phyloP scores from a whole-genome alignment of 306 rosid species.

The Vicia villosa region DNA sequence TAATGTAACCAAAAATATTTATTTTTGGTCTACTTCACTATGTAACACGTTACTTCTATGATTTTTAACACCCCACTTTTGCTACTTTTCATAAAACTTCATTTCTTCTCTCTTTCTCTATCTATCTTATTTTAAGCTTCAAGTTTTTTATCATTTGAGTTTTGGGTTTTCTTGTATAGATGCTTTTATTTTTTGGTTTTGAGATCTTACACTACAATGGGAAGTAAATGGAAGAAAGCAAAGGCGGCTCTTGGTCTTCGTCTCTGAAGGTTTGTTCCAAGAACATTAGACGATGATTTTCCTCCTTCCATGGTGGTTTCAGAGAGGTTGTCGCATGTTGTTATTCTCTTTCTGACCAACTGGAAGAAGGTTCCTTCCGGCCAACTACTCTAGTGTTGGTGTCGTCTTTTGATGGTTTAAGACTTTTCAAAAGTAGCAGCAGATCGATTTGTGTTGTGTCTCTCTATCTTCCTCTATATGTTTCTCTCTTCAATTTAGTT shows the following conservation, averaged over 20 bases:
- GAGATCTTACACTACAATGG: conserved; percentile 60
- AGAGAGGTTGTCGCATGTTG: conserved; percentile 75
- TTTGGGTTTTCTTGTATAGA: conserved; percentile 52
- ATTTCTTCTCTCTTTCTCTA: conserved; percentile 39
- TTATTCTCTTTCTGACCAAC: conserved; percentile 78
- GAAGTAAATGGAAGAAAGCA: conserved; percentile 91
- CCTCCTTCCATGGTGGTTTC: conserved; percentile 53
- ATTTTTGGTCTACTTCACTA: no score
- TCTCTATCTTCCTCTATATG: not conserved
- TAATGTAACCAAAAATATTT: no score
- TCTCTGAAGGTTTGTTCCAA: conserved; percentile 76
- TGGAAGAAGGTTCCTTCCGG: no score
- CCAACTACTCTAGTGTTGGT: no score
- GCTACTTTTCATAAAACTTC: no score
- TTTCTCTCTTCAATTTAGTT: not conserved
- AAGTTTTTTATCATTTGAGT: conserved; percentile 53
- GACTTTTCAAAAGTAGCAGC: no score
- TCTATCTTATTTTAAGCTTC: conserved; percentile 39
- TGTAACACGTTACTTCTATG: no score
- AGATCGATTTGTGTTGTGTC: conserved; percentile 40
- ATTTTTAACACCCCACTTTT: no score
- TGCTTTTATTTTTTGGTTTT: conserved; percentile 22
- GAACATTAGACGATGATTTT: conserved; percentile 70
- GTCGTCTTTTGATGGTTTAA: no score
- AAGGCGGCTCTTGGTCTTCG: conserved; percentile 77